phyloP scores from a whole-genome alignment of 805 yeast genomes.

The Myxozyma geophila region DNA sequence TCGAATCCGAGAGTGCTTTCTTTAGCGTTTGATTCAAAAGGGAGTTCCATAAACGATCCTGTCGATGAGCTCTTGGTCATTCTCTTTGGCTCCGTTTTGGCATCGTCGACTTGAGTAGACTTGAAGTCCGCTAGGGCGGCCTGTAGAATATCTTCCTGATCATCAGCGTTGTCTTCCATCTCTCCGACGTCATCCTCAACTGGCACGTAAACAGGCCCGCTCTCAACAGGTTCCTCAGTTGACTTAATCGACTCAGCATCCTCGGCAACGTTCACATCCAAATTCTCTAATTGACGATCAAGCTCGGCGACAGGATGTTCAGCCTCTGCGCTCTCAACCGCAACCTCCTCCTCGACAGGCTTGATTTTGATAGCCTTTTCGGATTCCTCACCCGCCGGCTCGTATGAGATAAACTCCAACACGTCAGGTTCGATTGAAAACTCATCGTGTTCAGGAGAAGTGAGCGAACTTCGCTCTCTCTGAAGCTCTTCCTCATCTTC shows the following conservation, averaged over 20 bases:
- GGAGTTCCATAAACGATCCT: constrained; percentile 17
- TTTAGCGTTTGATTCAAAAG: constrained; percentile 10
- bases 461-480: background rate
- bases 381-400: background rate
- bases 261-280: background rate
- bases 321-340: background rate
- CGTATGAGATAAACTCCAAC: constrained; percentile 6
- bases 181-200: background rate
- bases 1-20: constrained; percentile 30
- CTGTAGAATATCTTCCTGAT: constrained; percentile 4
- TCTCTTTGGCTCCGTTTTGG: background rate
- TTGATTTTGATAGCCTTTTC: background rate
- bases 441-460: background rate
- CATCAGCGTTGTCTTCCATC: background rate
- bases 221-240: background rate
- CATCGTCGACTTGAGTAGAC: background rate
- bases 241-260: background rate
- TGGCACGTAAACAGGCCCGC: background rate
- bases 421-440: background rate
- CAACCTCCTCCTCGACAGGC: background rate
- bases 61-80: constrained; percentile 12
- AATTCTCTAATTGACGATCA: background rate
- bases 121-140: background rate
- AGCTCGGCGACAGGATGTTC: background rate
- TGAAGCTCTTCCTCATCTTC: background rate